A percentile compares a stretch with the other conserved stretches of the same genome.
Conservation (phyloP, 768 basidiomycete species). For the Tylopilus felleus region DNA sequence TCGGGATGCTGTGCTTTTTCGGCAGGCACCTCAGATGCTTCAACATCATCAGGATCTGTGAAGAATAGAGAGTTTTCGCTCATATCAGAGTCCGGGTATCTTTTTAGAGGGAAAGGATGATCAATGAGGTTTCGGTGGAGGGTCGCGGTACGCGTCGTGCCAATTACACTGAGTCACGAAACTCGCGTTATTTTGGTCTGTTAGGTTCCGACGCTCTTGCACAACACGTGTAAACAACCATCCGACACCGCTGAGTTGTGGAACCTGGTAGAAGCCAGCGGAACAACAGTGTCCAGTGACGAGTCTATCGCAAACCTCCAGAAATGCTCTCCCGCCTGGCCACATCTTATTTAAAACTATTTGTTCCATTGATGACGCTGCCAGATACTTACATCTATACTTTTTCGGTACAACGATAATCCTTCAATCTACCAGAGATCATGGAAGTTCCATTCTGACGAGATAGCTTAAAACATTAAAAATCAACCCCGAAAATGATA, state of each 20-base stretch:
- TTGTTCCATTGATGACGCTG: neutral
- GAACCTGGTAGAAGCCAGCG: too few species aligned
- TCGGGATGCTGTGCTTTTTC: constrained; percentile 7
- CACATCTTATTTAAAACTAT: neutral
- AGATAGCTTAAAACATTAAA: too few species aligned
- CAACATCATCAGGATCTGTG: constrained; percentile 53
- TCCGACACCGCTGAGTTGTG: neutral
- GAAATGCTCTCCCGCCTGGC: too few species aligned
- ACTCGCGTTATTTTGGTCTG: constrained; percentile 26
- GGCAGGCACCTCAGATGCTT: constrained; percentile 17
- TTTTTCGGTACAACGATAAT: neutral
- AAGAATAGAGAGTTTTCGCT: constrained; percentile 46
- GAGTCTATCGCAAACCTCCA: too few species aligned
- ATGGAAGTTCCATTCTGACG: too few species aligned
- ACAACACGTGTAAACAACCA: constrained; percentile 7
- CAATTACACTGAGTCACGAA: neutral
- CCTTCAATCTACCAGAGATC: neutral
- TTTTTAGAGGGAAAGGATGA: neutral
- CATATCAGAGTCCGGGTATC: constrained; percentile 9
- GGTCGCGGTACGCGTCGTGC: constrained; percentile 2
- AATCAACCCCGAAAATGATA: neutral
- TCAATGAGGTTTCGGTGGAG: neutral
- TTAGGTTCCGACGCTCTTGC: constrained; percentile 11
- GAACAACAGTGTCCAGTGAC: too few species aligned
- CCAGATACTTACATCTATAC: neutral